These are phyloP conservation scores for Cytospora piceicola DNA, from an alignment of 2,329 filamentous ascomycete genomes.

Conservation along the genomic window DNA sequence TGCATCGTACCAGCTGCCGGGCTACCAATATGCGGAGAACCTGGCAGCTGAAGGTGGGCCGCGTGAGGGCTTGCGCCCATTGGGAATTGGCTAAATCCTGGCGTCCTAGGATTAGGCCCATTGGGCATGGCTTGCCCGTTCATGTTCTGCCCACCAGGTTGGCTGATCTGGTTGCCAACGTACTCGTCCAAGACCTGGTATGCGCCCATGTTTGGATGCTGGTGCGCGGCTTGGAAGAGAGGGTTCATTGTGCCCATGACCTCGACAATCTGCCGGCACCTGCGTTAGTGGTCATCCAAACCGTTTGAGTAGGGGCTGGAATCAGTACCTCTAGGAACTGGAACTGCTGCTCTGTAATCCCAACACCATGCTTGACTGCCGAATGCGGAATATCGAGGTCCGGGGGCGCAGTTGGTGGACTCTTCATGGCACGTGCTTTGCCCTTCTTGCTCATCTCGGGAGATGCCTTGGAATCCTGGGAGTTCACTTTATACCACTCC, in stretches of 20 bases:
- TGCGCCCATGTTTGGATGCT: conserved; percentile 57
- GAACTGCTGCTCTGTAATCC: conserved; percentile 63
- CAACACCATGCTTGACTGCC: conserved; percentile 58
- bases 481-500: conserved; percentile 65
- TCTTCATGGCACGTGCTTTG: conserved; percentile 63
- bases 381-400: conserved; percentile 65
- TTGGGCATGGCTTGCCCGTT: conserved; percentile 56
- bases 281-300: conserved; percentile 34
- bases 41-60: conserved; percentile 63
- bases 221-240: conserved; percentile 49
- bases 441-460: conserved; percentile 71
- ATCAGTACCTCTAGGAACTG: conserved; percentile 65
- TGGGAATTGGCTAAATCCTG: conserved; percentile 60
- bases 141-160: conserved; percentile 42
- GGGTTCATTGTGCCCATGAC: conserved; percentile 70
- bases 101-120: conserved; percentile 52
- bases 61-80: conserved; percentile 64
- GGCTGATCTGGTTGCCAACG: conserved; percentile 52
- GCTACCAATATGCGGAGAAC: conserved; percentile 64
- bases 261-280: conserved; percentile 58
- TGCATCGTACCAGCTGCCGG: conserved; percentile 66
- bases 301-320: conserved; percentile 7
- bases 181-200: conserved; percentile 66
- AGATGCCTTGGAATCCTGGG: conserved; percentile 60
- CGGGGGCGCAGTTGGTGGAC: conserved; percentile 61